phyloP scores from a whole-genome alignment of 164 flowering plant genomes.

The Vitis cinerea region DNA sequence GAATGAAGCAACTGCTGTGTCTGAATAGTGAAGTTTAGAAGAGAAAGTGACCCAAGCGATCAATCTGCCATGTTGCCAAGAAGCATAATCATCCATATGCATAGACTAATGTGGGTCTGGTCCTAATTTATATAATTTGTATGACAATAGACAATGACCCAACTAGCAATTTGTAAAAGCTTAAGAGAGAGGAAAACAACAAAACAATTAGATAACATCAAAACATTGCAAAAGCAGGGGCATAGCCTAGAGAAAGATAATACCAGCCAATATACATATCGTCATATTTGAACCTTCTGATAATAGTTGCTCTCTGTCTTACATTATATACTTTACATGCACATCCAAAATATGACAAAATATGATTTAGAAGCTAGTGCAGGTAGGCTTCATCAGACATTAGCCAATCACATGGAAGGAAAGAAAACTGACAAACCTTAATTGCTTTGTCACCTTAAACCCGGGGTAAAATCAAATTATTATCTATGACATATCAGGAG shows the following conservation, averaged over 20 bases:
- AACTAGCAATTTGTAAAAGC: no score
- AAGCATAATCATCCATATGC: no score
- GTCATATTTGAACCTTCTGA: conserved; percentile 4
- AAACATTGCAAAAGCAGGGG: no score
- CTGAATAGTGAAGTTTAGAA: no score
- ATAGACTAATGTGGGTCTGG: no score
- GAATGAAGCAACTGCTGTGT: no score
- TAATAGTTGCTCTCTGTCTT: conserved; percentile 11
- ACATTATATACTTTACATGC: neutral
- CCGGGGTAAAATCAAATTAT: conserved; percentile 9
- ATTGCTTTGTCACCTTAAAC: conserved; percentile 12
- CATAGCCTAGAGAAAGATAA: neutral
- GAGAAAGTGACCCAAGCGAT: no score
- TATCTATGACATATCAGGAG: conserved; percentile 14
- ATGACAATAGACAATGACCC: no score
- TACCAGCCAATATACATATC: conserved; percentile 11
- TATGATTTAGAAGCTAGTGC: neutral
- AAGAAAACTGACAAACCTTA: conserved; percentile 15
- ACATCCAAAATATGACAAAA: conserved; percentile 6
- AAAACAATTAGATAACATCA: no score
- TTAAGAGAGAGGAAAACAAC: no score
- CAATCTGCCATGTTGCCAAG: no score
- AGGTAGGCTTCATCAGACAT: neutral
- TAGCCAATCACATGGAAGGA: conserved; percentile 13
- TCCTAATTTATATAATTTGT: no score